Conservation (phyloP, 2,329 filamentous ascomycete genomes). For the Aspergillus phoenicis region DNA sequence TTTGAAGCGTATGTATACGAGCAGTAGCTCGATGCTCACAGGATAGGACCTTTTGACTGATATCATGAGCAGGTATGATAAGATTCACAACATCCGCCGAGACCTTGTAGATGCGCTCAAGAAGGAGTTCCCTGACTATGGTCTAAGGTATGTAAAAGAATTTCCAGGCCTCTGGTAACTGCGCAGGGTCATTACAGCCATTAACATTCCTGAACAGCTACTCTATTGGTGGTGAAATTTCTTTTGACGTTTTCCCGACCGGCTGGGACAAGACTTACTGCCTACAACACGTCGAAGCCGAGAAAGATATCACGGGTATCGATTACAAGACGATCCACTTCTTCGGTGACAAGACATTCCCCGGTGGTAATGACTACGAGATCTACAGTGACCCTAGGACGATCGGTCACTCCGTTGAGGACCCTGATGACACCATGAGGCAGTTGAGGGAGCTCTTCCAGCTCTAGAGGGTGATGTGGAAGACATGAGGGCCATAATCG, state of each 20-base stretch:
- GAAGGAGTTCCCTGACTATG: conserved; percentile 79
- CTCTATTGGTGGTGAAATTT: conserved; percentile 96
- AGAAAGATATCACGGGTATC: conserved; percentile 65
- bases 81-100: conserved; percentile 72
- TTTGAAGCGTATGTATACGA: conserved; percentile 62
- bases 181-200: background rate
- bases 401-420: conserved; percentile 79
- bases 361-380: conserved; percentile 94
- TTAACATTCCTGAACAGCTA: conserved; percentile 57
- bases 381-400: conserved; percentile 83
- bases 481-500: background rate
- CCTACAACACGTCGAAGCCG: conserved; percentile 79
- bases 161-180: background rate
- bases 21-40: background rate
- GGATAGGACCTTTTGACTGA: conserved; percentile 14
- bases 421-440: conserved; percentile 78
- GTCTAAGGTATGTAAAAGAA: conserved; percentile 70
- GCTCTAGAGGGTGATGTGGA: conserved; percentile 47
- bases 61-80: conserved; percentile 63
- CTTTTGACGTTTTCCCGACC: conserved; percentile 93
- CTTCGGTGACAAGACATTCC: conserved; percentile 93
- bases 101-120: conserved; percentile 75
- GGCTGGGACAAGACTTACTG: conserved; percentile 99
- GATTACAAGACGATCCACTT: conserved; percentile 90
- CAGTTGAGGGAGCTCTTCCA: conserved; percentile 80